Evolutionary conservation across 805 yeast genomes (phyloP).

Genomic region (Isabelozyma gotoi): DNA sequence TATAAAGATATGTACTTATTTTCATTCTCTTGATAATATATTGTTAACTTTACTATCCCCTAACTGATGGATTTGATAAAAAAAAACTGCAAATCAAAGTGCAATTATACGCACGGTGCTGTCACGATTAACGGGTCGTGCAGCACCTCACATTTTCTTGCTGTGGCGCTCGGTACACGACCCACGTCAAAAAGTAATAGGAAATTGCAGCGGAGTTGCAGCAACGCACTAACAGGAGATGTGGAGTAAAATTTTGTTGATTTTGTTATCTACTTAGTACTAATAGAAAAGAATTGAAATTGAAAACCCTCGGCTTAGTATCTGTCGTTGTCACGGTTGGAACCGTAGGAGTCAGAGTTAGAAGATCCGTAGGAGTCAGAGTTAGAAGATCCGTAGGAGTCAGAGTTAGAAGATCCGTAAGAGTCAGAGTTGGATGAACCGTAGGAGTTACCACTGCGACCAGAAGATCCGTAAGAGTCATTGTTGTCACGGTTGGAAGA

Average conservation of each 20-base stretch:
- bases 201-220: too few species aligned
- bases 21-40: too few species aligned
- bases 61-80: background rate
- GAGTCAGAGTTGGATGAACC: constrained; percentile 10
- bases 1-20: background rate
- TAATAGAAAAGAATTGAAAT: background rate
- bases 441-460: constrained; percentile 12
- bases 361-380: constrained; percentile 19
- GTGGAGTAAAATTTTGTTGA: too few species aligned
- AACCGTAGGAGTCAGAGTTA: constrained; percentile 12
- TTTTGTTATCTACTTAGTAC: background rate
- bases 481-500: constrained; percentile 10
- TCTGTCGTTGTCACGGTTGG: constrained; percentile 9
- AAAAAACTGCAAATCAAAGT: too few species aligned
- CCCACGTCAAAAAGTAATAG: too few species aligned
- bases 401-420: constrained; percentile 13
- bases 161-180: background rate
- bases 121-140: too few species aligned
- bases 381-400: constrained; percentile 15
- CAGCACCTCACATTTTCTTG: background rate
- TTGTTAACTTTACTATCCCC: background rate
- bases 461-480: constrained; percentile 21
- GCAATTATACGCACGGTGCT: too few species aligned
- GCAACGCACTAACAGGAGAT: too few species aligned
- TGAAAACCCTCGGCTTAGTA: background rate